Conservation (phyloP, 441 rosid species). For the Adansonia gregorii region DNA sequence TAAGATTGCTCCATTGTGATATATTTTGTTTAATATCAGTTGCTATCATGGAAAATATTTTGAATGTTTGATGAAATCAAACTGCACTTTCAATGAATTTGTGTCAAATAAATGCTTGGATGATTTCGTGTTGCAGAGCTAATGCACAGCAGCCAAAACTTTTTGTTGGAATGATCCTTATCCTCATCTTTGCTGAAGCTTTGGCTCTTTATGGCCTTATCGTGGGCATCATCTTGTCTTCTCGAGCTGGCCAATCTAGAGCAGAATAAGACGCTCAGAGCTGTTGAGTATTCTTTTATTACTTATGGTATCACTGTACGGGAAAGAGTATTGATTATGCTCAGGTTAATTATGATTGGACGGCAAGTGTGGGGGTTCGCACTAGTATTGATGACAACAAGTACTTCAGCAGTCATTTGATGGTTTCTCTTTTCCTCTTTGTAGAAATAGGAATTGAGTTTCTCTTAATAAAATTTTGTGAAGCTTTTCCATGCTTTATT, state of each 20-base stretch:
- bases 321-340: slow-evolving; percentile 23
- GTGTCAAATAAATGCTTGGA: slow-evolving; percentile 8
- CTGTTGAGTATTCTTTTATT: slow-evolving; percentile 35
- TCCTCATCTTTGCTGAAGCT: slow-evolving; percentile 85
- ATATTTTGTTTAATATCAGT: neutral
- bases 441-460: slow-evolving; percentile 32
- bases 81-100: neutral
- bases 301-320: slow-evolving; percentile 1
- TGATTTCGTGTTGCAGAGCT: slow-evolving; percentile 53
- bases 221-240: slow-evolving; percentile 83
- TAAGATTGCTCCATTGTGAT: neutral
- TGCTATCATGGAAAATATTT: neutral
- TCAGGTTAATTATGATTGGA: slow-evolving; percentile 27
- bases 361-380: slow-evolving; percentile 29
- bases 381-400: slow-evolving; percentile 24
- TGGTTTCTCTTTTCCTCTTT: slow-evolving; percentile 31
- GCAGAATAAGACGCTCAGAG: slow-evolving; percentile 52
- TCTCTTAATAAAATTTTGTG: slow-evolving; percentile 20
- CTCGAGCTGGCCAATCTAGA: slow-evolving; percentile 91
- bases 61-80: neutral
- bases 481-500: slow-evolving; percentile 16
- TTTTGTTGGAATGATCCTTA: slow-evolving; percentile 86
- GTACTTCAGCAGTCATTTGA: slow-evolving; percentile 27
- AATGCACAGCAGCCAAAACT: slow-evolving; percentile 90
- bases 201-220: slow-evolving; percentile 84